Percentiles rank a stretch among this genome's conserved stretches.
Evolutionary conservation across 2,329 filamentous ascomycete genomes (phyloP).

Genomic region (Macroventuria anomochaeta): DNA sequence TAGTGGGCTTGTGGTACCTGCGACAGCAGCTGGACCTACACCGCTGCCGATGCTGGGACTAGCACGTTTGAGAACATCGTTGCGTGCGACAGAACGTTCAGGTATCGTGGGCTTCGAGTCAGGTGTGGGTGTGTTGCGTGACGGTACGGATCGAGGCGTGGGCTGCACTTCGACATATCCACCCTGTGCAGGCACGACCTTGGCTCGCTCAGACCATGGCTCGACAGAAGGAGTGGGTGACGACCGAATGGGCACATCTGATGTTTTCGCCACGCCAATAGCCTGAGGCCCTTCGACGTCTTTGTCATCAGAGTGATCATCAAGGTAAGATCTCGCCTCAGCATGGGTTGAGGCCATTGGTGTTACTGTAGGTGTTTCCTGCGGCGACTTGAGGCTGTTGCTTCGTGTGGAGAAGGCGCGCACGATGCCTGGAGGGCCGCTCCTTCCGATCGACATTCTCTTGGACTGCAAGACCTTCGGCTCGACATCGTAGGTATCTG

Average conservation of each 20-base stretch:
- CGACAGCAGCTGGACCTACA: constrained; percentile 7
- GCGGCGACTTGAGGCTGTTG: constrained; percentile 32
- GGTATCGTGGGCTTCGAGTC: constrained; percentile 27
- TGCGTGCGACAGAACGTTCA: constrained; percentile 30
- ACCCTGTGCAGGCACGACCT: constrained; percentile 26
- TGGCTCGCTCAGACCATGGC: constrained; percentile 20
- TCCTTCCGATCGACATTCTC: constrained; percentile 46
- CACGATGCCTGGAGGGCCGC: constrained; percentile 41
- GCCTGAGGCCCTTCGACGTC: constrained; percentile 28
- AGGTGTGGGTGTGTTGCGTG: constrained; percentile 38
- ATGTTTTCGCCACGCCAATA: constrained; percentile 54
- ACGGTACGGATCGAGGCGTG: constrained; percentile 28
- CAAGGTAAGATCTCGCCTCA: constrained; percentile 38
- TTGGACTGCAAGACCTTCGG: constrained; percentile 44
- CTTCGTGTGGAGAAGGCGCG: constrained; percentile 45
- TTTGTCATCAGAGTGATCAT: constrained; percentile 41
- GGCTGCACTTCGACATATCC: constrained; percentile 39
- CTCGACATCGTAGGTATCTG: constrained; percentile 31
- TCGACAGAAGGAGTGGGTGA: constrained; percentile 37
- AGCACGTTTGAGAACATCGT: constrained; percentile 26
- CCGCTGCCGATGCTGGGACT: constrained; percentile 13
- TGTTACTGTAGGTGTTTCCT: constrained; percentile 27
- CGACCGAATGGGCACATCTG: constrained; percentile 46
- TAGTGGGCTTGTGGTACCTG: constrained; percentile 21
- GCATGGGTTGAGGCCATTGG: constrained; percentile 19